These are phyloP conservation scores for Striga hermonthica DNA, from an alignment of 305 asterid species.

Conservation along the genomic window DNA sequence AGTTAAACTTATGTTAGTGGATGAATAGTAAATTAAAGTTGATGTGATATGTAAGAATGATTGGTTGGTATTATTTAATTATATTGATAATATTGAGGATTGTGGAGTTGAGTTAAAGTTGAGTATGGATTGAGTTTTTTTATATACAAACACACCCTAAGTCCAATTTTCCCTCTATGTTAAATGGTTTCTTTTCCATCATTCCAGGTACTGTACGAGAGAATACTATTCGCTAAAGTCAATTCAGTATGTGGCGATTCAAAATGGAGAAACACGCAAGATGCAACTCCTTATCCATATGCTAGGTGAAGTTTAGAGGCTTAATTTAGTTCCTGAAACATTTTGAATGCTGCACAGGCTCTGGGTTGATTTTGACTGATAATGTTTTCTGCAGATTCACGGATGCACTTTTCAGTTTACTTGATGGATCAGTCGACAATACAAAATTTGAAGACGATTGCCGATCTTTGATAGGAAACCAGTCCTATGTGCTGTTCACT, in stretches of 20 bases:
- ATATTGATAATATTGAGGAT: too few species aligned
- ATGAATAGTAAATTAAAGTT: too few species aligned
- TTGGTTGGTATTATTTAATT: too few species aligned
- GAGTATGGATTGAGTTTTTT: too few species aligned
- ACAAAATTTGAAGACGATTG: constrained; percentile 95
- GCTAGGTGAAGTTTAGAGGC: constrained; percentile 42
- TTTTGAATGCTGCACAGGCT: constrained; percentile 24
- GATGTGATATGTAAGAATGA: too few species aligned
- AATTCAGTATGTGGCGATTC: constrained; percentile 51
- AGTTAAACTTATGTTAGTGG: too few species aligned
- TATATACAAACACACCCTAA: too few species aligned
- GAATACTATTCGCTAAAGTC: constrained; percentile 68
- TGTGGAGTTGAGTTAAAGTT: too few species aligned
- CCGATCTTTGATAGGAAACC: constrained; percentile 87
- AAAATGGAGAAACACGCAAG: constrained; percentile 62
- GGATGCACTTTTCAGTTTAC: constrained; percentile 81
- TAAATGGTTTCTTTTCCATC: constrained; percentile 9
- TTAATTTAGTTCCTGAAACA: constrained; percentile 20
- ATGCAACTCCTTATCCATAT: constrained; percentile 53
- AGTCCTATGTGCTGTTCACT: constrained; percentile 89
- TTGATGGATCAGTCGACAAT: constrained; percentile 93
- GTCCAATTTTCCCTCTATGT: not conserved
- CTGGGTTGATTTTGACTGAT: constrained; percentile 25
- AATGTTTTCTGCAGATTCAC: constrained; percentile 65
- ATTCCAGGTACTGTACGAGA: constrained; percentile 59